Conservation (phyloP, 2,329 filamentous ascomycete genomes). For the Lachnellula suecica region DNA sequence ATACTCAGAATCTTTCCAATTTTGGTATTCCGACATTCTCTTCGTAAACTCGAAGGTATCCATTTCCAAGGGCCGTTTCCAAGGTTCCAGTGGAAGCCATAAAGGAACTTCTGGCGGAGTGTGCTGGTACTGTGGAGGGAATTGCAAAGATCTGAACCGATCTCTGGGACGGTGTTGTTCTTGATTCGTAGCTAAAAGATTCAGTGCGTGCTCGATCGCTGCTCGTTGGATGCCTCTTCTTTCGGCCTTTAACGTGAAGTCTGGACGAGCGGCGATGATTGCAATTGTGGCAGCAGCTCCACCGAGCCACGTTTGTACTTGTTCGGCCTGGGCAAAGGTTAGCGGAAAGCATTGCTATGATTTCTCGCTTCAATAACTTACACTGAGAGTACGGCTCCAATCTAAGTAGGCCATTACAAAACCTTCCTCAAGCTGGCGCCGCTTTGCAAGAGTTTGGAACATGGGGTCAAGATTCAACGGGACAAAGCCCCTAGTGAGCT, state of each 20-base stretch:
- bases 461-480: too few species aligned
- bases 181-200: conserved; percentile 26
- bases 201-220: conserved; percentile 27
- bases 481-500: too few species aligned
- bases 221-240: conserved; percentile 28
- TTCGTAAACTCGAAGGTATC: conserved; percentile 27
- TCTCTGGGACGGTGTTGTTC: conserved; percentile 30
- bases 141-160: conserved; percentile 23
- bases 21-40: conserved; percentile 16
- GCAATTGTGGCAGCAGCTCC: neutral
- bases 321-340: neutral
- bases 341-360: neutral
- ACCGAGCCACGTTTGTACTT: neutral
- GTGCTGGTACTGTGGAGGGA: conserved; percentile 10
- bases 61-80: conserved; percentile 24
- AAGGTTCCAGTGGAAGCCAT: conserved; percentile 22
- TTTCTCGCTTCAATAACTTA: neutral
- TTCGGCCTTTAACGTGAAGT: conserved; percentile 28
- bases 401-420: conserved; percentile 6
- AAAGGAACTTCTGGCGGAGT: conserved; percentile 21
- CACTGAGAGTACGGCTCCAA: conserved; percentile 1
- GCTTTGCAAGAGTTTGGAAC: neutral
- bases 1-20: conserved; percentile 24
- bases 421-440: conserved; percentile 1
- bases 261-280: too few species aligned